Conservation (phyloP, 192 early-diverging fungal genomes). For the Haplosporangium gracile region DNA sequence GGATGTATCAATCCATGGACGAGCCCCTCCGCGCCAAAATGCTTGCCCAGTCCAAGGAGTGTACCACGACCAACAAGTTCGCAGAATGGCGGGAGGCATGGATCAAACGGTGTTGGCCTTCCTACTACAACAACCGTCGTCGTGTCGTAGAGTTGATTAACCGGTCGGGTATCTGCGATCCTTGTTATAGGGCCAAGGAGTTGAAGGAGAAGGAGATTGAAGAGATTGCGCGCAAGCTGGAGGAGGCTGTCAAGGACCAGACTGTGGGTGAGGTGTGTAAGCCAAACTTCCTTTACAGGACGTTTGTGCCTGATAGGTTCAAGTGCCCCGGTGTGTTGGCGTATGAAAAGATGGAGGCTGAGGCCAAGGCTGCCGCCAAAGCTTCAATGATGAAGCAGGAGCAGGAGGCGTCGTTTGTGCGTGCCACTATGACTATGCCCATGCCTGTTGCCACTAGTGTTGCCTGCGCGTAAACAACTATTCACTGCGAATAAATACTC, state of each 20-base stretch:
- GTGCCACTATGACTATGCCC: not conserved
- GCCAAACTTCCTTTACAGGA: constrained; percentile 17
- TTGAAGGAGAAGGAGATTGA: not conserved
- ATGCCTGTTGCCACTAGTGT: not conserved
- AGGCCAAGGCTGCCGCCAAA: not conserved
- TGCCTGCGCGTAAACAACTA: not conserved
- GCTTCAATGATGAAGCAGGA: not conserved
- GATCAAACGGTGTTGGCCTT: constrained; percentile 46
- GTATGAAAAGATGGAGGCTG: constrained; percentile 11
- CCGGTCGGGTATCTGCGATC: not conserved
- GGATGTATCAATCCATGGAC: constrained; percentile 36
- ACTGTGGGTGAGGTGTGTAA: constrained; percentile 11
- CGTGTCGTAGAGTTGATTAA: constrained; percentile 34
- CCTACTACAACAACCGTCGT: constrained; percentile 48
- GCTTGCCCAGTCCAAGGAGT: not conserved
- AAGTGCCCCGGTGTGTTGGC: constrained; percentile 27
- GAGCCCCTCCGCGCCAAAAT: constrained; percentile 25
- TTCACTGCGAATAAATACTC: not conserved
- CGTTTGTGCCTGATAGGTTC: constrained; percentile 19
- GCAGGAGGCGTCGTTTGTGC: not conserved
- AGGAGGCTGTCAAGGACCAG: constrained; percentile 33
- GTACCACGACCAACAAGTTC: not conserved
- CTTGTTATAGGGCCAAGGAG: not conserved
- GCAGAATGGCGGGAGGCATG: constrained; percentile 44
- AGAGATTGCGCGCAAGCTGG: constrained; percentile 45